Conservation (phyloP, 2,329 filamentous ascomycete genomes). For the Fusarium haematococcum region DNA sequence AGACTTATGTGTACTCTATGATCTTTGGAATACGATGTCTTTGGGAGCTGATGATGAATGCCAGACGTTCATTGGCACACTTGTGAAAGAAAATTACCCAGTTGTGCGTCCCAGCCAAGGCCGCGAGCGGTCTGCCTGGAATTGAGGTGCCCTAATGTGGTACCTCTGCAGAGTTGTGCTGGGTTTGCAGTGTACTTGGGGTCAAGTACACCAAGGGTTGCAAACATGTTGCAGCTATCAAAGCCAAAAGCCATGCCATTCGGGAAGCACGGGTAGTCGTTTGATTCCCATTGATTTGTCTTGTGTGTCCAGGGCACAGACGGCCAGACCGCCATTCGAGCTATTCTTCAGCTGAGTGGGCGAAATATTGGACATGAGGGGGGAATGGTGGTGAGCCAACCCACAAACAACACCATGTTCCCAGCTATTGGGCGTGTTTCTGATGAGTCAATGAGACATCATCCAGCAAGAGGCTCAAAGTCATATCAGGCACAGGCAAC, state of each 20-base stretch:
- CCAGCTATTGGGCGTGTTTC: background rate
- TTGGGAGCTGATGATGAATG: background rate
- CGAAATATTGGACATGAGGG: background rate
- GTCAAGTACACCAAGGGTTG: background rate
- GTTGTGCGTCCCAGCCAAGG: background rate
- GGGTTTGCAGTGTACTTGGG: background rate
- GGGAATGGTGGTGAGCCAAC: background rate
- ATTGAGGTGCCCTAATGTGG: background rate
- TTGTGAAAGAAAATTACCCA: background rate
- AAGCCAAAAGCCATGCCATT: slow-evolving; percentile 10
- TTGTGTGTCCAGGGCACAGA: slow-evolving; percentile 7
- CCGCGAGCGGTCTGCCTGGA: background rate
- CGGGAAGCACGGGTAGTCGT: slow-evolving; percentile 5
- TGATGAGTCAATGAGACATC: slow-evolving; percentile 5
- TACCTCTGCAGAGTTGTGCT: background rate
- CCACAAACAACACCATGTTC: background rate
- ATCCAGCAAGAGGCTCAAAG: background rate
- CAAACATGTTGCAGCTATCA: background rate
- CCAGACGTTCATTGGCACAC: background rate
- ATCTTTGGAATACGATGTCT: slow-evolving; percentile 4
- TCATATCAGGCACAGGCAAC: background rate
- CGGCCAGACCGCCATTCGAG: slow-evolving; percentile 24
- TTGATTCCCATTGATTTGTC: slow-evolving; percentile 3
- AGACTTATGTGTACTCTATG: slow-evolving; percentile 4
- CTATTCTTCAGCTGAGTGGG: background rate